Evolutionary conservation across 768 basidiomycete genomes (phyloP).

Genomic region (Cystobasidium tubakii): DNA sequence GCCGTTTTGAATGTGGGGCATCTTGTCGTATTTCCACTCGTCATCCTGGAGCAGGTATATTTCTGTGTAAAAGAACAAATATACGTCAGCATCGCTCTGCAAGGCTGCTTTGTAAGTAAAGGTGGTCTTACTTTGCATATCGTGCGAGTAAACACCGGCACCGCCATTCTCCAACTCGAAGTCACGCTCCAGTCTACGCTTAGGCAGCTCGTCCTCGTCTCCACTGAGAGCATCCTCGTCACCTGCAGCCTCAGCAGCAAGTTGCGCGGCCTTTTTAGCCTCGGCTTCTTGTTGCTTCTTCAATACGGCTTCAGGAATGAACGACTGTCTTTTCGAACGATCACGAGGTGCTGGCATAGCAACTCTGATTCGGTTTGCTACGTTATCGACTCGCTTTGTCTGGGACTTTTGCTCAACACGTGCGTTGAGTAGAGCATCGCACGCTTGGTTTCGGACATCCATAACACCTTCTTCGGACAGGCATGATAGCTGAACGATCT

Average conservation of each 20-base stretch:
- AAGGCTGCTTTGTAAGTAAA: background rate
- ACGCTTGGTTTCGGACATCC: constrained; percentile 89
- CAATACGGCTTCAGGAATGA: constrained; percentile 79
- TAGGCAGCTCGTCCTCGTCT: constrained; percentile 67
- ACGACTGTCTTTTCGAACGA: constrained; percentile 76
- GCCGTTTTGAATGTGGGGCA: constrained; percentile 99
- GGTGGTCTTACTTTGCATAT: constrained; percentile 67
- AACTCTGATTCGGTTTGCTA: constrained; percentile 93
- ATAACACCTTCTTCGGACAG: constrained; percentile 97
- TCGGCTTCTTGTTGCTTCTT: constrained; percentile 44
- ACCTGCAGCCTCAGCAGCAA: constrained; percentile 66
- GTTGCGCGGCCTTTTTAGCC: constrained; percentile 75
- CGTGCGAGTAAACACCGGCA: constrained; percentile 83
- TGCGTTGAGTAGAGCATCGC: constrained; percentile 88
- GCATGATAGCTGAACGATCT: constrained; percentile 79
- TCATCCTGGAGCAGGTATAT: constrained; percentile 80
- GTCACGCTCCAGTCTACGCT: constrained; percentile 68
- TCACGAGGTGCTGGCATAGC: constrained; percentile 84
- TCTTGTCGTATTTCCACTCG: constrained; percentile 89
- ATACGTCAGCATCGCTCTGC: too few relatives aligned
- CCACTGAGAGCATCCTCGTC: constrained; percentile 74
- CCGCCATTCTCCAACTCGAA: constrained; percentile 79
- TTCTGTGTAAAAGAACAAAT: constrained; percentile 56
- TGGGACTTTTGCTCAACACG: constrained; percentile 91
- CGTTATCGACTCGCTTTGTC: constrained; percentile 81